These are phyloP conservation scores for Prunella vulgaris DNA, from an alignment of 257 asterid genomes.

Conservation along the genomic window DNA sequence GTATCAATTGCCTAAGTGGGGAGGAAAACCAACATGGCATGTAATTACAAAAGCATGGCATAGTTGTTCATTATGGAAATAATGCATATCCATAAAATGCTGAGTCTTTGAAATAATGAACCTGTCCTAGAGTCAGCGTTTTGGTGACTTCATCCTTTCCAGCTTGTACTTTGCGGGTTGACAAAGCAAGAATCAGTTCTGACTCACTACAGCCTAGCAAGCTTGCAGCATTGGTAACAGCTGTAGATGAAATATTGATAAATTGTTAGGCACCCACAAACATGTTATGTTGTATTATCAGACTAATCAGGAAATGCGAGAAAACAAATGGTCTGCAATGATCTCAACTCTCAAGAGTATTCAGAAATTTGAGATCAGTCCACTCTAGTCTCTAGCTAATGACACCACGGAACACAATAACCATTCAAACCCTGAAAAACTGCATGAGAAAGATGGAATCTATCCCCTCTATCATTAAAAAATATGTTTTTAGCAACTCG, in stretches of 20 bases:
- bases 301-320: not conserved
- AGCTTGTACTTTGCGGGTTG: slow-evolving; percentile 63
- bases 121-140: slow-evolving; percentile 57
- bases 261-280: slow-evolving; percentile 15
- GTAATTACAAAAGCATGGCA: slow-evolving; percentile 1
- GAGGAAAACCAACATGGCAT: slow-evolving; percentile 7
- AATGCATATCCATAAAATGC: not conserved
- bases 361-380: not conserved
- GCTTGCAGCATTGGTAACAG: slow-evolving; percentile 71
- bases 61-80: slow-evolving; percentile 6
- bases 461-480: not conserved
- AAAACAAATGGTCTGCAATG: not conserved
- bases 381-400: not conserved
- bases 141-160: slow-evolving; percentile 65
- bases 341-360: not conserved
- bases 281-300: not conserved
- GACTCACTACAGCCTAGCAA: slow-evolving; percentile 74
- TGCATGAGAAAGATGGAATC: not conserved
- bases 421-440: not conserved
- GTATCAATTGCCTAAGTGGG: slow-evolving; percentile 58
- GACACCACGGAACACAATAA: not conserved
- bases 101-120: slow-evolving; percentile 14
- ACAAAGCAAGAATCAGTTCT: slow-evolving; percentile 65
- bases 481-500: not conserved
- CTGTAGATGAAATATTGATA: slow-evolving; percentile 43